Percentiles rank a stretch among this genome's conserved stretches.
phyloP scores from a whole-genome alignment of 177 flowering plant species.

The Vitis hybrid region DNA sequence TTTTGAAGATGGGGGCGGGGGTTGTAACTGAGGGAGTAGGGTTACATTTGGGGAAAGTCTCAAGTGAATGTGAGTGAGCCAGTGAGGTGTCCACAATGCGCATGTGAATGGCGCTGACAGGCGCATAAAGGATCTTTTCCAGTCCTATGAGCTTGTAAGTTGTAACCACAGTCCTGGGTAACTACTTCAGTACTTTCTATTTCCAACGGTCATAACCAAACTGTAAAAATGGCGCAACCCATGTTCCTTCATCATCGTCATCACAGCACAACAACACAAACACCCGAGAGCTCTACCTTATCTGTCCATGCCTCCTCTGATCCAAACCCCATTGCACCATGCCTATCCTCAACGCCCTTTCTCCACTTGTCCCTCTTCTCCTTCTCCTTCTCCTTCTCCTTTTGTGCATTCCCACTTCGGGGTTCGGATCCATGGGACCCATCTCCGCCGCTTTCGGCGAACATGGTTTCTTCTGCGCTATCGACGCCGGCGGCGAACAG shows the following conservation, averaged over 20 bases:
- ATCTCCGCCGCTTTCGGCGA: conserved; percentile 39
- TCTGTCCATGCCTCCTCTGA: neutral
- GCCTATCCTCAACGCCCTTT: conserved; percentile 11
- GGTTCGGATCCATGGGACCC: conserved; percentile 59
- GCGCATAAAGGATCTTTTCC: no score
- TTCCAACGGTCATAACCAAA: conserved; percentile 7
- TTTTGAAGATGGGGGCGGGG: no score
- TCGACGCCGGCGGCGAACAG: conserved; percentile 84
- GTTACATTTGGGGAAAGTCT: no score
- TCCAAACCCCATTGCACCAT: conserved; percentile 14
- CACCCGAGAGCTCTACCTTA: conserved; percentile 1
- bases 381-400: conserved; percentile 21
- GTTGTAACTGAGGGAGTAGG: no score
- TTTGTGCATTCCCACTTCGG: conserved; percentile 24
- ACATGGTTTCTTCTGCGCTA: conserved; percentile 77
- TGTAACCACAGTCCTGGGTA: no score
- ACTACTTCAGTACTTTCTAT: neutral
- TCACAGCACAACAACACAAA: neutral
- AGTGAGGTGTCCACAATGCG: no score
- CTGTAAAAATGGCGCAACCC: conserved; percentile 34
- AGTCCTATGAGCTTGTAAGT: no score
- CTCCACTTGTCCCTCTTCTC: conserved; percentile 2
- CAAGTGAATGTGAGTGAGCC: no score
- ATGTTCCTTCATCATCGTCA: conserved; percentile 27
- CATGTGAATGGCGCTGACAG: no score